Evolutionary conservation across 768 basidiomycete species (phyloP).

Genomic region (Suillus subluteus): DNA sequence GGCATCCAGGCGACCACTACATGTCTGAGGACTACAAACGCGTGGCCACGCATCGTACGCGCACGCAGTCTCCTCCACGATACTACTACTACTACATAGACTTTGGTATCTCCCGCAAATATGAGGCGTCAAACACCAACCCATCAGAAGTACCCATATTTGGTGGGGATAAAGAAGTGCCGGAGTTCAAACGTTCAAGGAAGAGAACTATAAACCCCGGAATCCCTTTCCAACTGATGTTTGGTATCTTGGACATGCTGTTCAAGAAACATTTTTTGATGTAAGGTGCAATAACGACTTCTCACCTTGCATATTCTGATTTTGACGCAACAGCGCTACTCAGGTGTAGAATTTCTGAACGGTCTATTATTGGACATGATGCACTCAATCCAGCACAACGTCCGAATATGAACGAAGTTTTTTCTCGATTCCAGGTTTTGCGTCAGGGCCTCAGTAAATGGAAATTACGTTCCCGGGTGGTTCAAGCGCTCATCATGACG

Average conservation of each 20-base stretch:
- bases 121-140: constrained; percentile 25
- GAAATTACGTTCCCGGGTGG: constrained; percentile 34
- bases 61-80: constrained; percentile 31
- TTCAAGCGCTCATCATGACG: constrained; percentile 13
- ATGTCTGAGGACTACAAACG: constrained; percentile 10
- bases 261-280: constrained; percentile 35
- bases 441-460: constrained; percentile 11
- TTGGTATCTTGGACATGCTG: constrained; percentile 46
- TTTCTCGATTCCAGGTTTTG: constrained; percentile 23
- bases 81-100: constrained; percentile 44
- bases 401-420: constrained; percentile 33
- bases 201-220: constrained; percentile 22
- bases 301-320: neutral
- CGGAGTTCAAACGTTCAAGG: constrained; percentile 42
- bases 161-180: constrained; percentile 47
- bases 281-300: constrained; percentile 20
- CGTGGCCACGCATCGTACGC: constrained; percentile 31
- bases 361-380: constrained; percentile 38
- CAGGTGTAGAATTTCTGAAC: constrained; percentile 27
- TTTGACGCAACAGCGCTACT: neutral
- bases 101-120: constrained; percentile 39
- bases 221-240: constrained; percentile 50
- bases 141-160: constrained; percentile 33
- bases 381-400: constrained; percentile 34
- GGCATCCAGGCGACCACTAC: constrained; percentile 25